Percentiles rank a stretch among this genome's conserved stretches.
phyloP scores from a whole-genome alignment of 2,329 filamentous ascomycete genomes.

The Colletotrichum kahawae region DNA sequence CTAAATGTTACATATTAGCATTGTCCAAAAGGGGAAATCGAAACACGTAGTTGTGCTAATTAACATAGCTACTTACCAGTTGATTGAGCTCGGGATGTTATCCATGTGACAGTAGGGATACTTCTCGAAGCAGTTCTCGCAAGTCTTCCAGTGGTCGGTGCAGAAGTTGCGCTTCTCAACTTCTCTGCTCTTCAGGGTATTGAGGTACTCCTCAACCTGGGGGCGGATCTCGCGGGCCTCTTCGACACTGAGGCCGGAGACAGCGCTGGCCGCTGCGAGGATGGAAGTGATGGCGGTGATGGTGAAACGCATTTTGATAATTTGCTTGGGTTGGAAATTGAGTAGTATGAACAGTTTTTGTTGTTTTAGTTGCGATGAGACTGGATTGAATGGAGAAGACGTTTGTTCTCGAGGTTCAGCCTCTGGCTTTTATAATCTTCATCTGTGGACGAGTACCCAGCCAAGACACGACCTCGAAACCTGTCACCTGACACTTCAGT shows the following conservation, averaged over 20 bases:
- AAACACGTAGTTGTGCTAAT: neutral
- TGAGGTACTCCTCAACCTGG: neutral
- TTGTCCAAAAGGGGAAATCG: accelerated
- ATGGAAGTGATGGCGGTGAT: neutral
- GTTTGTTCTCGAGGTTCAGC: neutral
- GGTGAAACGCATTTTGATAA: neutral
- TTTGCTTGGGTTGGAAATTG: neutral
- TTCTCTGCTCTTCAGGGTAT: neutral
- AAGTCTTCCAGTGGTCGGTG: neutral
- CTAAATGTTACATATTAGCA: neutral
- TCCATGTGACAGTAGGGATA: neutral
- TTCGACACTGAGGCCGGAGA: neutral
- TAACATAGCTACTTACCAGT: neutral
- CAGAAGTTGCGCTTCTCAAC: neutral
- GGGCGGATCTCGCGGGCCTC: neutral
- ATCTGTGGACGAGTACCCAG: neutral
- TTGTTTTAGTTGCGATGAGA: neutral
- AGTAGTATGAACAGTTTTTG: neutral
- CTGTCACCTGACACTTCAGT: neutral
- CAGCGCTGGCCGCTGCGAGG: neutral
- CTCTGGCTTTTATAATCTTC: neutral
- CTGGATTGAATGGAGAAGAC: neutral
- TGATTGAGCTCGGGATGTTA: neutral
- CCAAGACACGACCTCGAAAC: neutral
- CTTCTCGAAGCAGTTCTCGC: neutral